These are phyloP conservation scores for Xylariaceae sp. DNA, from an alignment of 2,329 filamentous ascomycete species.

Conservation along the genomic window DNA sequence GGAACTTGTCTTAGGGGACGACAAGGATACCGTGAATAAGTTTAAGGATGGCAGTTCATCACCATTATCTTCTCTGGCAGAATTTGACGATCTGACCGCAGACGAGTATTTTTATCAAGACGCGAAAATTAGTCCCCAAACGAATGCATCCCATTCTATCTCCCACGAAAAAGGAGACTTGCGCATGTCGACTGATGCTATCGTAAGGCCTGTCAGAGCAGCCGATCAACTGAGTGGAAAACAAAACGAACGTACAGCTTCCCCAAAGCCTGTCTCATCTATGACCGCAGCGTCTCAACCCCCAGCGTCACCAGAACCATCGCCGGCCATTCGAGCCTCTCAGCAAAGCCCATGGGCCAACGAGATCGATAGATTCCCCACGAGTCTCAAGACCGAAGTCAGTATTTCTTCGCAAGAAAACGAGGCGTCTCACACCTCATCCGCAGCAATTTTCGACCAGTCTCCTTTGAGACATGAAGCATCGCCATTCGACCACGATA, in stretches of 20 bases:
- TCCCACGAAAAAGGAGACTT: no score
- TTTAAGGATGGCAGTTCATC: no score
- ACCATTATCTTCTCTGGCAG: no score
- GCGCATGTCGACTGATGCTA: not conserved
- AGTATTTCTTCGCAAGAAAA: no score
- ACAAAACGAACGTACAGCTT: not conserved
- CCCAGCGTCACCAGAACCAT: constrained; percentile 6
- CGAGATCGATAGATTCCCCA: constrained; percentile 1
- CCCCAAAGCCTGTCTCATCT: constrained; percentile 3
- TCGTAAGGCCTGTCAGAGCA: constrained; percentile 8
- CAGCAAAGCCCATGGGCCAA: constrained; percentile 31
- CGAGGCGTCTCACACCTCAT: no score
- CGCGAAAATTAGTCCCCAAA: no score
- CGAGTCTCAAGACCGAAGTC: no score
- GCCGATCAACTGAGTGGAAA: not conserved
- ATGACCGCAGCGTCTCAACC: constrained; percentile 5
- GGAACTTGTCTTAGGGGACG: not conserved
- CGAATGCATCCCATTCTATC: no score
- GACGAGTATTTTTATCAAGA: no score
- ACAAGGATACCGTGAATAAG: no score
- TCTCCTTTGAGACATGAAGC: not conserved
- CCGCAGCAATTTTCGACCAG: no score
- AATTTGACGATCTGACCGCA: no score
- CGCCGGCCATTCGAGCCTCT: constrained; percentile 18
- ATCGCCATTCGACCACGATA: not conserved